Evolutionary conservation across 805 yeast genomes (phyloP).

Genomic region (Starmerella geochares): DNA sequence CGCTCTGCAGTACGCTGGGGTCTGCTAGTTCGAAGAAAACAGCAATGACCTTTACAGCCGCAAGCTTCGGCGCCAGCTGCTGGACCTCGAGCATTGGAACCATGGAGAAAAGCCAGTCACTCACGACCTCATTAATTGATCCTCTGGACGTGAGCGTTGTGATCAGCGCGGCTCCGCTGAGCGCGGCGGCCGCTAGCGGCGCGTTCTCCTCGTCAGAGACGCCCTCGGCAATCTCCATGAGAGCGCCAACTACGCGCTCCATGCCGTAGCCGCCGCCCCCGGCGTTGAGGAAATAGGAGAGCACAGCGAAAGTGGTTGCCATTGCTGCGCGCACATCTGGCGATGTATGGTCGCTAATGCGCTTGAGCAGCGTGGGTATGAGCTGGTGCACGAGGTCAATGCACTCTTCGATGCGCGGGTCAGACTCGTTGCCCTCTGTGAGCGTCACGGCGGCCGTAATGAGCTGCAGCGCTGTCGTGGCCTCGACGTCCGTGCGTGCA

Average conservation of each 20-base stretch:
- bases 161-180: slow-evolving; percentile 28
- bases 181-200: slow-evolving; percentile 25
- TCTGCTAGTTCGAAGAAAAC: slow-evolving; percentile 44
- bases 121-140: slow-evolving; percentile 25
- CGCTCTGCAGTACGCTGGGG: slow-evolving; percentile 27
- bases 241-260: slow-evolving; percentile 24
- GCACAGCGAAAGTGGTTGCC: slow-evolving; percentile 27
- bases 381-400: slow-evolving; percentile 19
- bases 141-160: slow-evolving; percentile 25
- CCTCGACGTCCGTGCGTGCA: slow-evolving; percentile 29
- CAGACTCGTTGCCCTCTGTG: slow-evolving; percentile 24
- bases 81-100: slow-evolving; percentile 30
- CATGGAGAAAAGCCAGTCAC: slow-evolving; percentile 29
- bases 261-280: slow-evolving; percentile 33
- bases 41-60: slow-evolving; percentile 49
- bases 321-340: slow-evolving; percentile 23
- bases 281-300: slow-evolving; percentile 27
- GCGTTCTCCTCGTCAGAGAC: slow-evolving; percentile 19
- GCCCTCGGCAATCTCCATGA: slow-evolving; percentile 27
- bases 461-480: slow-evolving; percentile 28
- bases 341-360: slow-evolving; percentile 2
- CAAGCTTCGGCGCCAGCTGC: slow-evolving; percentile 42
- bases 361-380: slow-evolving; percentile 15
- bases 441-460: slow-evolving; percentile 25
- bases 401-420: slow-evolving; percentile 18